phyloP scores from a whole-genome alignment of 1,139 yeast species.

The Sporopachydermia cereana region DNA sequence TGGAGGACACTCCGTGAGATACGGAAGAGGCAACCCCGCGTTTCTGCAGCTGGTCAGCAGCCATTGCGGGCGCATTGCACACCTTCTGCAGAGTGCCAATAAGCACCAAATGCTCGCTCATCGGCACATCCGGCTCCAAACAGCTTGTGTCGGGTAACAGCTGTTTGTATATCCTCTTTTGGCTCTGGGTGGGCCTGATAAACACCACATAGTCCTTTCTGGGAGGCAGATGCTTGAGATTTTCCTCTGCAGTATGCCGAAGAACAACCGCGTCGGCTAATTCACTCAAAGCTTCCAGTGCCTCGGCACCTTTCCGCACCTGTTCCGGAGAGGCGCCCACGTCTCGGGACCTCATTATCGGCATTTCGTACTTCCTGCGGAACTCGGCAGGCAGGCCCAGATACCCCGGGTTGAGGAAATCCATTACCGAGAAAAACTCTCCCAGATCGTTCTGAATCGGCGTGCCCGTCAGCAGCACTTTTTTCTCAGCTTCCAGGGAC shows the following conservation, averaged over 20 bases:
- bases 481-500: slow-evolving; percentile 40
- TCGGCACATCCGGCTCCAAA: slow-evolving; percentile 24
- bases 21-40: slow-evolving; percentile 23
- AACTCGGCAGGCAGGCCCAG: slow-evolving; percentile 56
- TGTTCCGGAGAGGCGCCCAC: slow-evolving; percentile 46
- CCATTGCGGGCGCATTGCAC: slow-evolving; percentile 14
- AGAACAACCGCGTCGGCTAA: slow-evolving; percentile 58
- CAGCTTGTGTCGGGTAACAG: slow-evolving; percentile 32
- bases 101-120: slow-evolving; percentile 26
- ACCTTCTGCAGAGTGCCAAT: slow-evolving; percentile 20
- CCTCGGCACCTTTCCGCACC: slow-evolving; percentile 45
- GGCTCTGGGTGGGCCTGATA: slow-evolving; percentile 61
- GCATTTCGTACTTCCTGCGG: slow-evolving; percentile 54
- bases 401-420: slow-evolving; percentile 76
- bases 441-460: slow-evolving; percentile 88
- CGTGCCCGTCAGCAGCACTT: slow-evolving; percentile 74
- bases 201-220: slow-evolving; percentile 72
- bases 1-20: slow-evolving; percentile 35
- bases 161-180: slow-evolving; percentile 41
- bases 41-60: slow-evolving; percentile 9
- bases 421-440: slow-evolving; percentile 73
- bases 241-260: slow-evolving; percentile 55
- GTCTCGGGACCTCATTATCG: slow-evolving; percentile 67
- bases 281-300: slow-evolving; percentile 48
- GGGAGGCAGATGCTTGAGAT: slow-evolving; percentile 61